Percentiles rank a stretch among this genome's conserved stretches.
Evolutionary conservation across 1,139 yeast genomes (phyloP).

Genomic region (Lodderomyces theae): DNA sequence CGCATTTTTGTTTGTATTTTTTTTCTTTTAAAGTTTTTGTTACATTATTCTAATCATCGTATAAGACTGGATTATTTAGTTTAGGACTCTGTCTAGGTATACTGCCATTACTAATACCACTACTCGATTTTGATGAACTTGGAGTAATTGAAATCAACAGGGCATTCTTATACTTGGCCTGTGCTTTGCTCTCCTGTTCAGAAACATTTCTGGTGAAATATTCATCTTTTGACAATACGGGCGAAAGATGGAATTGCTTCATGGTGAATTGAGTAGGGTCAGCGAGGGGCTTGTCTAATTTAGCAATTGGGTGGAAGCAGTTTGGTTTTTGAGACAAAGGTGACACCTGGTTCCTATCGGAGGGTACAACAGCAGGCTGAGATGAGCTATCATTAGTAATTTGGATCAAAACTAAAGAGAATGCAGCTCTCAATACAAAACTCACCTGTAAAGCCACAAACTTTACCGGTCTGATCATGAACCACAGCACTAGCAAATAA

Average conservation of each 20-base stretch:
- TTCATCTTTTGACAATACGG: constrained; percentile 7
- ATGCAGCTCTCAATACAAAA: constrained; percentile 3
- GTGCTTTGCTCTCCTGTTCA: constrained; percentile 4
- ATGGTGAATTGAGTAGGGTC: constrained; percentile 9
- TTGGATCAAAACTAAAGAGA: neutral
- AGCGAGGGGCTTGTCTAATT: neutral
- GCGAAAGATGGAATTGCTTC: constrained; percentile 14
- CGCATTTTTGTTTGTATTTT: too few relatives aligned
- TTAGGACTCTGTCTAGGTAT: constrained; percentile 2
- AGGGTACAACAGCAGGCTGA: neutral
- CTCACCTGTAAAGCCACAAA: constrained; percentile 2
- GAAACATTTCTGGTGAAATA: neutral
- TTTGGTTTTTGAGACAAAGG: neutral
- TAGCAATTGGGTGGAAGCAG: neutral
- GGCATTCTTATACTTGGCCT: constrained; percentile 2
- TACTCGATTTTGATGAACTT: neutral
- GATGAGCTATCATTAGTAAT: neutral
- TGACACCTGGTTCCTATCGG: neutral
- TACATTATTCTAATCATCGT: constrained; percentile 4
- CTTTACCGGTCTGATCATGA: constrained; percentile 8
- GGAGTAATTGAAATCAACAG: constrained; percentile 6
- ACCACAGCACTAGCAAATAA: constrained; percentile 7
- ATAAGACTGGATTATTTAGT: constrained; percentile 3
- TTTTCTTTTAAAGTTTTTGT: neutral
- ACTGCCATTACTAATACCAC: constrained; percentile 1